Base-by-base conservation (phyloP, 78 protist genomes). In the Protostelium mycophagum region DNA sequence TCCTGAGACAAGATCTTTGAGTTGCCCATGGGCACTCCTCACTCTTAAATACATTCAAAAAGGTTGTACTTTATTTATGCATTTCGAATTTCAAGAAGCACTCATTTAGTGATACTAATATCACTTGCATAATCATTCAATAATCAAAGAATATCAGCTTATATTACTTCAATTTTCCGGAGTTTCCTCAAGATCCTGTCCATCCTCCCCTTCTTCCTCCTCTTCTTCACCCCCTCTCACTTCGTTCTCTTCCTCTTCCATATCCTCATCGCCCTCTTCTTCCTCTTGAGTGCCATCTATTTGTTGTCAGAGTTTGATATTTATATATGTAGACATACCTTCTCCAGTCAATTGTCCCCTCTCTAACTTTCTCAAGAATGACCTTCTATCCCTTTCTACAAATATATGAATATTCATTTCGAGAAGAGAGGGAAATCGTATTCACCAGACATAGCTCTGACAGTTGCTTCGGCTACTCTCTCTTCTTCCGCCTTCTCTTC, bases 341-440 rank as follows among this genome's bases (percentile, higher is more conserved):
- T 34, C 88, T 35, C 73, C 88, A 38, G 34, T 51, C 31, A 51
- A 35, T 34, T 86, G 36, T 36, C 28, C 36, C 90, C 89, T 93
- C 73, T 93, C 95, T 0, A 90, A 29, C 38, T 90, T 88, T 85
- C 95, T 89, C 38, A 37, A 90, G 84, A 93, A 90, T 25, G 93
- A 87, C 87, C 95, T 93, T 63, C 93, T 86, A 35, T 94, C 94
- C 86, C 96, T 91, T 86, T 94, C 96, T 38, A 91, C 89, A 5
- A 51, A 5, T 16, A 51, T 25, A 25, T 51, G n/a, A n/a, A n/a
- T n/a, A n/a, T n/a, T n/a, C 73, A 16, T 51, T 16, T 51, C 31
- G 16, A 5, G 31, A 51, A 16, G 73, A 25, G 73, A 16, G 5
- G 5, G 73, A 5, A 51, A 51, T 51, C 73, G 16, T 51, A 51